Percentiles rank a stretch among this genome's conserved stretches.
phyloP scores from a whole-genome alignment of 2,329 filamentous ascomycete genomes.

The Colletotrichum somersetense region DNA sequence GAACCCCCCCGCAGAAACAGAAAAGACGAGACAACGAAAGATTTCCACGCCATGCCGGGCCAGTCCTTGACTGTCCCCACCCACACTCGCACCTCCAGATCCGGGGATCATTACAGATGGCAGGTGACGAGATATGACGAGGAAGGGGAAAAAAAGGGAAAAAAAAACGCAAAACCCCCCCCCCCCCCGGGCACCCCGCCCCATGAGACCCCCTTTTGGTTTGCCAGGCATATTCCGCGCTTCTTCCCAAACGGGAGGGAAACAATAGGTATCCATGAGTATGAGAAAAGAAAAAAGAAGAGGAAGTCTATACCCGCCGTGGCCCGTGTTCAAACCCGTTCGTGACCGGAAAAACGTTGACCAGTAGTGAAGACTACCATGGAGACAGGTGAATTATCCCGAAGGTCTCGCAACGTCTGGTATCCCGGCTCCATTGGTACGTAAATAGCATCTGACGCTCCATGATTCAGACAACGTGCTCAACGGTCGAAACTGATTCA shows the following conservation, averaged over 20 bases:
- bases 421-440: slow-evolving; percentile 30
- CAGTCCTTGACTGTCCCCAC: slow-evolving; percentile 28
- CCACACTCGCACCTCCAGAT: slow-evolving; percentile 14
- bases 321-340: slow-evolving; percentile 24
- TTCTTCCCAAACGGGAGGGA: slow-evolving; percentile 13
- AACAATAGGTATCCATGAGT: slow-evolving; percentile 37
- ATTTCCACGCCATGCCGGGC: slow-evolving; percentile 35
- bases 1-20: not conserved
- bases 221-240: slow-evolving; percentile 30
- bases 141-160: not conserved
- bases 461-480: slow-evolving; percentile 31
- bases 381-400: not conserved
- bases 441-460: slow-evolving; percentile 39
- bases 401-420: not conserved
- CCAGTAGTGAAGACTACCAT: not conserved
- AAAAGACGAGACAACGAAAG: slow-evolving; percentile 21
- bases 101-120: slow-evolving; percentile 34
- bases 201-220: slow-evolving; percentile 28
- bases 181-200: not conserved
- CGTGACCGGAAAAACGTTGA: slow-evolving; percentile 19
- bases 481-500: slow-evolving; percentile 19
- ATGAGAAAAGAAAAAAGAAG: not conserved
- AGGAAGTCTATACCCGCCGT: slow-evolving; percentile 34
- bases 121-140: slow-evolving; percentile 4
- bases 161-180: slow-evolving; percentile 6